Percentiles rank a stretch among this genome's conserved stretches.
Conservation (phyloP, 2,329 filamentous ascomycete genomes). For the Fusarium praegraminearum region DNA sequence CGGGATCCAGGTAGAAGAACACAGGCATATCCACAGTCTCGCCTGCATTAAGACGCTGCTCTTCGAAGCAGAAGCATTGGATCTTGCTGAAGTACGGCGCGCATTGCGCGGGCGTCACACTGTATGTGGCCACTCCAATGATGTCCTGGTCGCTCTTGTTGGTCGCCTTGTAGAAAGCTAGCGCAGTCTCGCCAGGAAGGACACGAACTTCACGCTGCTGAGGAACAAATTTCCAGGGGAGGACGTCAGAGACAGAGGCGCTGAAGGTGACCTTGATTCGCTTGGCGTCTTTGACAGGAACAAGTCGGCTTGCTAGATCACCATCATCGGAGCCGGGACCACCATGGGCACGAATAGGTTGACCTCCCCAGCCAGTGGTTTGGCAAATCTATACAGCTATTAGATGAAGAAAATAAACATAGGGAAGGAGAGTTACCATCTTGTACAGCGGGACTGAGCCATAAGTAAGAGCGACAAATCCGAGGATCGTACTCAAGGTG, state of each 20-base stretch:
- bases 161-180: conserved; percentile 97
- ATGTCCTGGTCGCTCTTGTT: conserved; percentile 93
- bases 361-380: conserved; percentile 91
- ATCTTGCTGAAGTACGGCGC: conserved; percentile 99
- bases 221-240: conserved; percentile 97
- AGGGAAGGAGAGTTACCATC: conserved; percentile 69
- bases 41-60: conserved; percentile 91
- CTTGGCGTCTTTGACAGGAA: conserved; percentile 82
- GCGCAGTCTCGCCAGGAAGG: conserved; percentile 92
- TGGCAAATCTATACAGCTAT: conserved; percentile 74
- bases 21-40: conserved; percentile 99
- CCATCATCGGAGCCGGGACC: conserved; percentile 60
- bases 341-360: conserved; percentile 85
- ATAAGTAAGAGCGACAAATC: conserved; percentile 83
- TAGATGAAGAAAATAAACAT: background rate
- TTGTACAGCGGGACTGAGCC: conserved; percentile 89
- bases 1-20: conserved; percentile 98
- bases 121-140: conserved; percentile 97
- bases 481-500: conserved; percentile 80
- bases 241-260: conserved; percentile 91
- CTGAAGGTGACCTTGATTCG: conserved; percentile 97
- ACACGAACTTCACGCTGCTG: conserved; percentile 98
- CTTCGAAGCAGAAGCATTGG: conserved; percentile 99
- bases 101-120: conserved; percentile 93
- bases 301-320: conserved; percentile 80